These are phyloP conservation scores for Xylariomycetidae sp. DNA, from an alignment of 2,329 filamentous ascomycete species.

Conservation along the genomic window DNA sequence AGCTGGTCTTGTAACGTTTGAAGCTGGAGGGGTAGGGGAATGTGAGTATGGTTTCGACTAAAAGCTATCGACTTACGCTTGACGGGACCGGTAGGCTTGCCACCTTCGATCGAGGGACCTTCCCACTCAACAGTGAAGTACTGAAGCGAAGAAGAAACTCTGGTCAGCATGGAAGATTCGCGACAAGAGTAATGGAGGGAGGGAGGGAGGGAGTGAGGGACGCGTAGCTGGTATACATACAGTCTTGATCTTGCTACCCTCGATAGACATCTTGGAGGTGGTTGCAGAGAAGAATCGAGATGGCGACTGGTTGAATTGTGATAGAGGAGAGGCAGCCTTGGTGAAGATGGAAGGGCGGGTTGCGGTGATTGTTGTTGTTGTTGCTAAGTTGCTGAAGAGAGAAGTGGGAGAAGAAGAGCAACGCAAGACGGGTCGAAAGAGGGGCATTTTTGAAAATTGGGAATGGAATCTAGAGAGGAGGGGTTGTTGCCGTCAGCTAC, in stretches of 20 bases:
- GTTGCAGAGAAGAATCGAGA: constrained; percentile 51
- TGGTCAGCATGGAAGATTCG: too few species aligned
- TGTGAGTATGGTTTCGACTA: too few species aligned
- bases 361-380: constrained; percentile 32
- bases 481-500: too few species aligned
- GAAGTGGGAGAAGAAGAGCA: constrained; percentile 16
- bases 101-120: constrained; percentile 64
- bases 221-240: too few species aligned
- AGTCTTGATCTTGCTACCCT: too few species aligned
- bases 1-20: too few species aligned
- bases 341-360: too few species aligned
- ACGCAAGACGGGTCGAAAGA: constrained; percentile 14
- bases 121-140: constrained; percentile 52
- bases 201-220: too few species aligned
- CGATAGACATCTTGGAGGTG: constrained; percentile 69
- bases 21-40: too few species aligned
- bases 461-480: neutral
- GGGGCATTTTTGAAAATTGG: too few species aligned
- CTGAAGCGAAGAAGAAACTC: constrained; percentile 1
- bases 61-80: constrained; percentile 60
- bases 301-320: constrained; percentile 19
- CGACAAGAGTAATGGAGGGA: too few species aligned
- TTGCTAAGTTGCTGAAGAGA: constrained; percentile 32
- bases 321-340: too few species aligned
- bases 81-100: constrained; percentile 47